Evolutionary conservation across 2,329 filamentous ascomycete genomes (phyloP), one percentile per base, ranked within the genome.

Genomic region (Thelonectria blattea): DNA sequence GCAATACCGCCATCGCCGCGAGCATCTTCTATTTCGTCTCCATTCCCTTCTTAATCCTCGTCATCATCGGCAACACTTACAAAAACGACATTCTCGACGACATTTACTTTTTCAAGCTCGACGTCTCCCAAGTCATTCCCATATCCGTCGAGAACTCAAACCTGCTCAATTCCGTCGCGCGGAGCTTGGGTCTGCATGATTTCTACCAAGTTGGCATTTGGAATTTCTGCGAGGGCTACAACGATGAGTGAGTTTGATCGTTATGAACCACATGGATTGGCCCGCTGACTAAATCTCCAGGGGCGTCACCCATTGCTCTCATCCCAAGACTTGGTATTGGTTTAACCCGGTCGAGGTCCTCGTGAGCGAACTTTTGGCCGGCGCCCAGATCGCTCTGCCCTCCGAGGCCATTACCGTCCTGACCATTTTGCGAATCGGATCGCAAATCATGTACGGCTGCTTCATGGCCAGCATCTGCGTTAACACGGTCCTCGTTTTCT

Each of bases 201-300:
- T 97, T 96, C 78, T 97, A 97, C 76, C 91, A 93, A 70, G 91
- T 96, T 27, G 93, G 93, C 6, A 79, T 97, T 42, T 98, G 94
- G 94, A 90, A 88, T 61, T 97, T 90, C 75, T 98, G 94, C 76
- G 91, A 96, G 75, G 93, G 93, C 18, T 96, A 93, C 75, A 80
- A 86, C 57, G 83, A 85, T 68, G 81, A 89, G 76, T 85, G 73
- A 56, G 81, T 73, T 15, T 6, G 55, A 81, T 73, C 15, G 5
- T 20, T 22, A 20, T n/a, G 37, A 12, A 43, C 8, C 17, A 30
- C 53, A 12, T 30, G 14, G 12, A 4, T 37, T 42, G 22, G 3
- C 32, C 24, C 49, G 30, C 54, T 66, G 81, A 89, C 57, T 85
- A 85, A 32, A 15, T 22, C 27, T 53, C 1, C 17, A 83, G 88